Base-by-base conservation (phyloP, 164 flowering plant genomes). In the Amborella trichopoda region DNA sequence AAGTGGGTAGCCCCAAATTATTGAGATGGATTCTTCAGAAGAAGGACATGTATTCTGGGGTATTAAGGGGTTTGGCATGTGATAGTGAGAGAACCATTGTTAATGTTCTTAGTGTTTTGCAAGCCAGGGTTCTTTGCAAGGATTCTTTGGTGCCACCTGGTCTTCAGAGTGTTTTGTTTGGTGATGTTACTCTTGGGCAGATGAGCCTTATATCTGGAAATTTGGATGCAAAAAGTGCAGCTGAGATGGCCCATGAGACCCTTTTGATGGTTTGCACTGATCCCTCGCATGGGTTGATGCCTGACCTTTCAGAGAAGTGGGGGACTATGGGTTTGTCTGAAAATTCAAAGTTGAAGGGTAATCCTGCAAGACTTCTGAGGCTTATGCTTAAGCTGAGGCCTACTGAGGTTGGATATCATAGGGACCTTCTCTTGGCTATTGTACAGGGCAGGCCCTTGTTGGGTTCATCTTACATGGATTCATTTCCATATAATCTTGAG, bases 261-360 rank as follows among this genome's bases (percentile, higher is more conserved):
- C 69, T 91, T 20, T 24, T 73, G 56, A 68, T 62, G 66, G 94
- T 81, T 24, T 91, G 98, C 42, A 86, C 87, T 41, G 81, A 91
- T 56, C 94, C 98, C 49, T 59, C 47, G 23, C 81, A 86, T 68
- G 98, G 98, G 12, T 65, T 91, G 66, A 81, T 91, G 96, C 93
- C 94, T 10, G 87, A 80, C 68, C 28, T 60, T 44, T 63, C 56
- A 14, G 40, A 37, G 5, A 13, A 6, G 14, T 37, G 14, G 18
- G 13, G 5, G 14, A 13, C 14, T 16, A 16, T 4, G 13, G 40
- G 12, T 14, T 37, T 13, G 44, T 64, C 59, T 37, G 54, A 48
- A 37, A 64, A 74, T 43, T 61, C 44, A 52, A 71, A 78, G n/a
- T 55, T 83, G 28, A 82, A 52, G 53, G 98, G 98, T 28, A 91